Base-by-base conservation (phyloP, 2,329 filamentous ascomycete genomes). In the Fusarium sp. region DNA sequence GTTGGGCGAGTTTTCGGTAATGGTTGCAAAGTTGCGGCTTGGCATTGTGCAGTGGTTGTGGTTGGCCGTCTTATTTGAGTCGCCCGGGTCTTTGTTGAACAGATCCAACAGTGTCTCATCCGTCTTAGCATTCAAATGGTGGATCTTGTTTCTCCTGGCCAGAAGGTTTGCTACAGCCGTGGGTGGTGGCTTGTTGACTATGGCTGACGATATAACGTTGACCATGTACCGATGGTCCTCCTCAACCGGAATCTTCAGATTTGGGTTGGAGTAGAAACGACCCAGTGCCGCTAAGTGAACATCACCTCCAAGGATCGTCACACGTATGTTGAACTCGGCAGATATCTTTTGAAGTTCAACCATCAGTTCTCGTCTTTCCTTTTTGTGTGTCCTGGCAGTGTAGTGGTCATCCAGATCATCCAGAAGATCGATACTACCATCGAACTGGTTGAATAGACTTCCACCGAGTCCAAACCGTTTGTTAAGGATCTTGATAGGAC, bases 361-460 rank as follows among this genome's bases (percentile, higher is more conserved):
- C 44, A 99, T 87, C 47, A 98, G 86, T 42, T 90, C 86, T 63
- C 91, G 91, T 48, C 95, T 93, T 85, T 98, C 95, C 67, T 90
- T 88, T 83, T 98, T 98, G 86, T 98, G 95, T 56, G 95, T 94
- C 71, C 91, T 91, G 11, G 95, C 94, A 4, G 95, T 98, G 85
- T 98, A 98, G 80, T 99, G 96, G 81, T 99, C 96, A 81, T 98
- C 95, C 26, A 97, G 86, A 75, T 97, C 95, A 80, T 98, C 95
- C 22, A 97, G 86, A 30, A 98, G 90, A 83, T 98, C 96, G 30
- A 98, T 93, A 61, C 93, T 95, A 56, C 95, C 95, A 76, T 98
- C 95, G 75, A 98, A 98, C 63, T 94, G 89, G 82, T 98, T 98
- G 86, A 98, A 97, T 48, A 98, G 86, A 58, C 91, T 90, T 54